Evolutionary conservation across 371 early-diverging fungal species (phyloP), one percentile per base, ranked within the genome.

Genomic region (Mucor saturninus): DNA sequence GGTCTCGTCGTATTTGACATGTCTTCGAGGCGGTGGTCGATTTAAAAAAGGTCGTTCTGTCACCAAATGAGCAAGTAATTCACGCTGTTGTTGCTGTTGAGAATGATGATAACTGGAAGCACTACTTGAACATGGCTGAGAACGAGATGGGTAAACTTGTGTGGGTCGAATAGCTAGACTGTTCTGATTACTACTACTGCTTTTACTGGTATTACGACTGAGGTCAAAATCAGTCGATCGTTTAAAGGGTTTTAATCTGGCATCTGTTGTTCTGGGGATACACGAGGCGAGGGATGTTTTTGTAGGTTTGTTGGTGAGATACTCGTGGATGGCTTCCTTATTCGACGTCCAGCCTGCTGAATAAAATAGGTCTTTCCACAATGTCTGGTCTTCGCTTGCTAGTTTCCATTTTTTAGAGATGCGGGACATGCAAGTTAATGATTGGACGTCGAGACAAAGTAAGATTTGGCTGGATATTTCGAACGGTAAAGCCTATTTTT

Each of bases 381-480:
- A 64, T 4, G 76, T 62, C 54, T 86, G 86, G 65, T 91, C 93
- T 4, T 76, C 71, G 15, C 84, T 74, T 35, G 86, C 59, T 45
- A 61, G 58, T 49, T 75, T 65, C 94, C 94, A 94, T 32, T 74
- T 66, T 43, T 84, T 80, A 6, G 88, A 91, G 5, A 90, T 88
- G 9, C 66, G 63, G 5, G 81, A 65, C 26, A 84, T 73, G 3
- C 66, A 65, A 26, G 64, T 59, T 10, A 92, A 59, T 5, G 90
- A 77, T 14, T 61, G 42, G 28, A 77, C 65, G 59, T 85, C 86
- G 14, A 88, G 57, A 60, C 78, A 85, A 26, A 75, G 67, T 7
- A 92, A 68, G 49, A 94, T 83, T 48, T 86, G 86, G 11, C 89
- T 68, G 59, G 85, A 75, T 21, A 89, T 72, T 72, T 90, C 90